Percentiles rank a stretch among this genome's conserved stretches.
Conservation (phyloP, 106 monocot genomes). For the Agapanthus africanus region DNA sequence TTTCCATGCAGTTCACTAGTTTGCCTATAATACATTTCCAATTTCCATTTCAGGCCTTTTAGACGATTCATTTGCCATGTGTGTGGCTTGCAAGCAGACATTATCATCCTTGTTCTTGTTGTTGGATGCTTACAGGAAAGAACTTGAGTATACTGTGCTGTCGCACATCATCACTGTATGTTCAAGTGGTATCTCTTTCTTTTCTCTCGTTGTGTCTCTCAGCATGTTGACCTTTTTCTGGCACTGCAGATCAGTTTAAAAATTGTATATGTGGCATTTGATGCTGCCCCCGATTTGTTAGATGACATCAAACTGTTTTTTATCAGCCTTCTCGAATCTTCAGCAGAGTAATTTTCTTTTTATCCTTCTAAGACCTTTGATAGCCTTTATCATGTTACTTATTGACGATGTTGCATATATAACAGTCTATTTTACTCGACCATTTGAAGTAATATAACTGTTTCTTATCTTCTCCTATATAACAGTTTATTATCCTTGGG, state of each 20-base stretch:
- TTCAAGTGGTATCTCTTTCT: background rate
- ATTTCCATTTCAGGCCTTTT: slow-evolving; percentile 73
- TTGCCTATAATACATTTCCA: background rate
- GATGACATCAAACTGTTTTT: slow-evolving; percentile 51
- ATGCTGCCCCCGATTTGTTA: slow-evolving; percentile 64
- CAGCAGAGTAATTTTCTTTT: slow-evolving; percentile 51
- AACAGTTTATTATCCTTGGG: background rate
- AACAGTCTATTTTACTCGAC: background rate
- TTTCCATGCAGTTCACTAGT: background rate
- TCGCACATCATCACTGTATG: slow-evolving; percentile 66
- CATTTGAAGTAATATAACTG: background rate
- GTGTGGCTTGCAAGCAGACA: slow-evolving; percentile 68
- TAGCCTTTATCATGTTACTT: background rate
- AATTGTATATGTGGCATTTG: slow-evolving; percentile 39
- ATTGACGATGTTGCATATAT: background rate
- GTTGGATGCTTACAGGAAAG: slow-evolving; percentile 57
- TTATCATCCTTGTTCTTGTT: slow-evolving; percentile 66
- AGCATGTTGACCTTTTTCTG: slow-evolving; percentile 4
- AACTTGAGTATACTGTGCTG: slow-evolving; percentile 72
- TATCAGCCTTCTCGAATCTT: slow-evolving; percentile 44
- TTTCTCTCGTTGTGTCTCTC: background rate
- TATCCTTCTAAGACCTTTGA: background rate
- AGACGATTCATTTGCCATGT: slow-evolving; percentile 81
- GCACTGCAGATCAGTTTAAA: slow-evolving; percentile 51
- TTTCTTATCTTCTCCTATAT: background rate